Base-by-base conservation (phyloP, 345 rosid species). In the Aurinia saxatilis region DNA sequence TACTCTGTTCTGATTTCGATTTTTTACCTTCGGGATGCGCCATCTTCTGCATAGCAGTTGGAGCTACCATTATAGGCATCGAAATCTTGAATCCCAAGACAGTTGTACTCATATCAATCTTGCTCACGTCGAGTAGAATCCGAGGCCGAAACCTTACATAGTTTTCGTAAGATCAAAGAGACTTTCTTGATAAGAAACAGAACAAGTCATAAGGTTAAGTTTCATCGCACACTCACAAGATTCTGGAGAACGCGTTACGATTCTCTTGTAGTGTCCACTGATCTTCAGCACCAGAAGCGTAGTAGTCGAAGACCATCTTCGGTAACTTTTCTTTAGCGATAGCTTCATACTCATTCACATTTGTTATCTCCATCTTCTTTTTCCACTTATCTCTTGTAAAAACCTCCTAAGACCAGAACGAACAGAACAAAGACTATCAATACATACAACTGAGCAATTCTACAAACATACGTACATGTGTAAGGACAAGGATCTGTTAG, bases 31-130 rank as follows among this genome's bases (percentile, higher is more conserved):
- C 88, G 19, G 95, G 95, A 73, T 87, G 91, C 54, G 95, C 95
- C 95, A 87, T 87, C 73, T 87, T 84, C 77, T 81, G 91, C 63
- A 87, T 39, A 44, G 95, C 91, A 19, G 88, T 80, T 48, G 91
- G 95, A 59, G 91, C 95, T 78, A 87, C 72, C 95, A 87, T 87
- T 66, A 84, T 84, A 6, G 91, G 91, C 88, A 87, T 84, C 1
- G 88, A 84, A 65, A 87, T 73, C 57, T 87, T 87, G 80, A 81
- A 87, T 17, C 87, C 88, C 78, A 87, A 48, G 37, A 87, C 81
- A 48, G 80, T 78, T 38, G 87, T 79, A 47, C 58, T 69, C 82
- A 81, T 80, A 71, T 84, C 90, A 40, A 84, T 86, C 79, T 75
- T 84, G 83, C 82, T 84, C 10, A 86, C 90, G 56, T 86, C 95